These are phyloP conservation scores for Elaeis oleifera DNA, from an alignment of 202 grass and related monocot species.

Conservation along the genomic window DNA sequence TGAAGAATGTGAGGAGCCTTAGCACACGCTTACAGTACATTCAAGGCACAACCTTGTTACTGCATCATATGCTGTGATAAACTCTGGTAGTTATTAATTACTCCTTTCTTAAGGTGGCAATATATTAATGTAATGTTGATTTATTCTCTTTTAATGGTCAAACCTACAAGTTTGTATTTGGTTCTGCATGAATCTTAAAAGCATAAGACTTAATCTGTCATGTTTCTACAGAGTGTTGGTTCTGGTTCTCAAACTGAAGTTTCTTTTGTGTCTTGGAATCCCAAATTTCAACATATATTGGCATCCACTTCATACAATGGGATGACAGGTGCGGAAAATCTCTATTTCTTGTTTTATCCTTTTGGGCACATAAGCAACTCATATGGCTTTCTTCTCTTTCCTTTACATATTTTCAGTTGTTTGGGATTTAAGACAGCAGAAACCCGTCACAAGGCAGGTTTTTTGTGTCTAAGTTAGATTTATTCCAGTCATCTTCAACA, in stretches of 20 bases:
- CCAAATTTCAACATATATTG: conserved; percentile 92
- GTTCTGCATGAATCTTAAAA: conserved; percentile 10
- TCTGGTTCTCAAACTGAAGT: conserved; percentile 79
- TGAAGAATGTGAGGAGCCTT: too few relatives aligned
- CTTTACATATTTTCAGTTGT: conserved; percentile 58
- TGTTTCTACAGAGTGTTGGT: conserved; percentile 64
- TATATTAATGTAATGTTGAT: too few relatives aligned
- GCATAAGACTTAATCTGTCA: conserved; percentile 18
- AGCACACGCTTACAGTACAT: too few relatives aligned
- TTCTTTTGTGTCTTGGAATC: conserved; percentile 91
- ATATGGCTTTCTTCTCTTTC: conserved; percentile 21
- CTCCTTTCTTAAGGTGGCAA: too few relatives aligned
- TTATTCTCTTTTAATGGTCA: neutral
- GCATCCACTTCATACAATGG: conserved; percentile 85
- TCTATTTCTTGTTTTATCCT: conserved; percentile 15
- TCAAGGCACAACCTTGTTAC: too few relatives aligned
- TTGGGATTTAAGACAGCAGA: conserved; percentile 92
- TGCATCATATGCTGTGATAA: too few relatives aligned
- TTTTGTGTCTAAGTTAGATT: conserved; percentile 7
- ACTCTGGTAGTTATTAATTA: too few relatives aligned
- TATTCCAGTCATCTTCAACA: conserved; percentile 8
- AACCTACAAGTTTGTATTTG: conserved; percentile 8
- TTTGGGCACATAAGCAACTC: neutral
- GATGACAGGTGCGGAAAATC: conserved; percentile 52
- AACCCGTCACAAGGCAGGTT: conserved; percentile 79